Evolutionary conservation across 148 eudicot genomes (phyloP), one percentile per base, ranked within the genome.

Genomic region (Rhododendron williamsianum): DNA sequence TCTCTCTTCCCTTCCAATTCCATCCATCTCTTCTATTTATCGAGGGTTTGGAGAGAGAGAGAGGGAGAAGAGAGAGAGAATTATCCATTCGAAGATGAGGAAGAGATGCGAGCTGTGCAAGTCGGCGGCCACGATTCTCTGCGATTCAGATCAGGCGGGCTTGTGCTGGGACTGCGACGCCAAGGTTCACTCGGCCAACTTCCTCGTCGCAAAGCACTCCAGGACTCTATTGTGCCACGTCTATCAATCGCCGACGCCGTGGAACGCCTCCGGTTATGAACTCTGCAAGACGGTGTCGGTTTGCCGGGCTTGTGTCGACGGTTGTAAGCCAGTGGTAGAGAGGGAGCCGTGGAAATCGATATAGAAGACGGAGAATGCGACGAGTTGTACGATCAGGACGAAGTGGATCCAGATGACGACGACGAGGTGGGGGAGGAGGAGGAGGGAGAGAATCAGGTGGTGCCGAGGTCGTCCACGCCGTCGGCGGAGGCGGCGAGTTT

Each of bases 141-240:
- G 95, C 81, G 92, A 88, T 2, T 89, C 95, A 5, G 95, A 93
- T 74, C 90, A 85, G 80, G 95, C 93, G 3, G 85, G 87, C 56
- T 58, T 93, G 16, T 93, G 93, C 85, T 93, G 95, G 92, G 81
- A 51, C 85, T 93, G 95, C 82, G 95, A 93, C 74, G 83, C 88
- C 79, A 87, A 71, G 63, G 93, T 93, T 15, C 95, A 91, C 89
- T 86, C 90, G 18, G 93, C 95, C 8, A 93, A 93, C 82, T 93
- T 93, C 58, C 91, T 92, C 12, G 94, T 91, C 73, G 94, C 92
- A 21, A 77, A 91, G 60, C 94, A 92, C 76, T 80, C 87, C 18
- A 82, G 94, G 83, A 73, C 30, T 35, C 88, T 91, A 9, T 90
- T 92, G 35, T 92, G 94, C 85, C 90, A 80, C 84, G 84, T 83